Base-by-base conservation (phyloP, 2,329 filamentous ascomycete genomes). In the Ophiostoma ulmi region DNA sequence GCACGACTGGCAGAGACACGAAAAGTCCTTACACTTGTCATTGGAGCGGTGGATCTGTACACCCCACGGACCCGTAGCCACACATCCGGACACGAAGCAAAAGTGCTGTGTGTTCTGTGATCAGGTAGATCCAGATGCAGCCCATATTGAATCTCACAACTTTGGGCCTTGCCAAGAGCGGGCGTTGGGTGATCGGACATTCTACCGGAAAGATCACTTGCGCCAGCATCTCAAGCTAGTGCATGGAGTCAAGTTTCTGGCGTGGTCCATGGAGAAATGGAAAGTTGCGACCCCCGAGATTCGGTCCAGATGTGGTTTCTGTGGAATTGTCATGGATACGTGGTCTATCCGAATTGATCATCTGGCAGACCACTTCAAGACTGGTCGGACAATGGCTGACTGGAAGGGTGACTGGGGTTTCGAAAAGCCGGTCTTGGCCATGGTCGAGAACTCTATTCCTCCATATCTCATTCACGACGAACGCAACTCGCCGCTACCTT, bases 371-470 rank as follows among this genome's bases (percentile, higher is more conserved):
- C 88, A 90, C 78, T 90, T 89, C 81, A 89, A 88, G 79, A 85
- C 83, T 36, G 87, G 88, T 79, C 85, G 84, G 73, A 87, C 85
- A 75, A 90, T 90, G 87, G 86, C 85, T 73, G 86, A 89, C 78
- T 90, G 88, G 88, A 88, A 88, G 82, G 88, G 88, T 80, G 87
- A 88, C 78, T 89, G 87, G 87, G 88, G 88, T 82, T 89, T 90
- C 73, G 87, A 89, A 70, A 80, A 81, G 38, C 83, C 86, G 48
- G 84, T 90, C 61, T 80, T 88, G 74, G 82, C 87, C 73, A 85
- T 89, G 81, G 85, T 90, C 75, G 87, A 90, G 78, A 89, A 89
- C 76, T 87, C 87, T 66, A 88, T 90, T 71, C 88, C 87, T 70
- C 87, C 87, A 68, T 89, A 89, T 80, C 81, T 89, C 70, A 89